A percentile compares a stretch with the other conserved stretches of the same genome.
phyloP scores from a whole-genome alignment of 305 asterid species.

The Euphrasia arctica region DNA sequence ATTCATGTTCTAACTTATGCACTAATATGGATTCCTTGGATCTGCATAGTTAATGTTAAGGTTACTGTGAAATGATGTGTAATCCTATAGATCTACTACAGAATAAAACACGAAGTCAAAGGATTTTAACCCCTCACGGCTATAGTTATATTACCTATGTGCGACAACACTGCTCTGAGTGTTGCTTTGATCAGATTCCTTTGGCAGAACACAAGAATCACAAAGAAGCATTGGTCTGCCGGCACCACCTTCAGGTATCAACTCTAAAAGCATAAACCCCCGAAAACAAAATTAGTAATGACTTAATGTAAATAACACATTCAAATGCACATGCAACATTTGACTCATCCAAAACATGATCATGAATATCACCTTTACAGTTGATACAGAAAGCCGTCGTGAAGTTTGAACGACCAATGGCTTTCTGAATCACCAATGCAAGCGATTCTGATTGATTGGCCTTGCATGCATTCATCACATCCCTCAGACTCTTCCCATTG shows the following conservation, averaged over 20 bases:
- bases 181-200: slow-evolving; percentile 39
- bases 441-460: slow-evolving; percentile 47
- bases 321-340: slow-evolving; percentile 18
- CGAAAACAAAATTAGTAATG: neutral
- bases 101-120: slow-evolving; percentile 5
- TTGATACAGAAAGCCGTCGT: slow-evolving; percentile 43
- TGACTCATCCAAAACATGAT: slow-evolving; percentile 5
- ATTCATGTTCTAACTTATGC: slow-evolving; percentile 7
- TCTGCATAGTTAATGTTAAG: slow-evolving; percentile 5
- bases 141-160: slow-evolving; percentile 40
- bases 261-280: slow-evolving; percentile 38
- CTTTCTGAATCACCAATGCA: slow-evolving; percentile 51
- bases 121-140: neutral
- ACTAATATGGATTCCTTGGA: slow-evolving; percentile 7
- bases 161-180: slow-evolving; percentile 35
- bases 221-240: slow-evolving; percentile 57
- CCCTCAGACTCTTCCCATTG: slow-evolving; percentile 71
- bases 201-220: slow-evolving; percentile 44
- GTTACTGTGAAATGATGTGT: slow-evolving; percentile 16
- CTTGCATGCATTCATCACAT: slow-evolving; percentile 72
- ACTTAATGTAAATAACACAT: slow-evolving; percentile 2
- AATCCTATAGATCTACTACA: slow-evolving; percentile 1
- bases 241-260: slow-evolving; percentile 46
- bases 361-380: slow-evolving; percentile 59
- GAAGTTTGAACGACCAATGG: slow-evolving; percentile 48